These are phyloP conservation scores for Colletotrichum scovillei DNA, from an alignment of 2,329 filamentous ascomycete species.

Conservation along the genomic window DNA sequence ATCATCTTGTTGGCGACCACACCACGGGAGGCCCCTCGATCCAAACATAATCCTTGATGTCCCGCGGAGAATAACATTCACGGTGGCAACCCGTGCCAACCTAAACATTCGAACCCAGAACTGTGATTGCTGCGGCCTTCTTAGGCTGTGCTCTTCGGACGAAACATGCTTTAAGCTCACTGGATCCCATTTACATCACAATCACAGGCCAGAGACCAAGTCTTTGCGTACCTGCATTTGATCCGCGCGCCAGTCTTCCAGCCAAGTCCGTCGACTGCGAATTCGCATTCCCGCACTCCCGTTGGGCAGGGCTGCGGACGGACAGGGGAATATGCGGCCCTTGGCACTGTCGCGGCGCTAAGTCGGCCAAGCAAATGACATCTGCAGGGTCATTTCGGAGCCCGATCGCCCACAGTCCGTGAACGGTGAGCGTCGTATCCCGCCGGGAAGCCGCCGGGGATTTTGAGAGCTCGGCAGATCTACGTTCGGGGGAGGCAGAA, in stretches of 20 bases:
- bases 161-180: constrained; percentile 16
- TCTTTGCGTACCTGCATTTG: background rate
- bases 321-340: background rate
- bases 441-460: background rate
- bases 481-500: background rate
- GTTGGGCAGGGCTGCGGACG: background rate
- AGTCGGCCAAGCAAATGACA: constrained; percentile 7
- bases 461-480: background rate
- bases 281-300: background rate
- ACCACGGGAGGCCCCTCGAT: background rate
- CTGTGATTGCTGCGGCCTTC: background rate
- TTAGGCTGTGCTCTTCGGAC: constrained; percentile 25
- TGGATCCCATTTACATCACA: background rate
- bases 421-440: background rate
- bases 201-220: background rate
- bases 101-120: background rate
- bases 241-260: background rate
- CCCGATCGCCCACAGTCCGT: constrained; percentile 1
- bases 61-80: background rate
- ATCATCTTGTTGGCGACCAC: background rate
- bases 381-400: background rate
- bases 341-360: background rate
- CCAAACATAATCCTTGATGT: background rate
- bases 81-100: background rate
- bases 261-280: background rate